Evolutionary conservation across 768 basidiomycete genomes (phyloP).

Genomic region (Lentinula guzmanii): DNA sequence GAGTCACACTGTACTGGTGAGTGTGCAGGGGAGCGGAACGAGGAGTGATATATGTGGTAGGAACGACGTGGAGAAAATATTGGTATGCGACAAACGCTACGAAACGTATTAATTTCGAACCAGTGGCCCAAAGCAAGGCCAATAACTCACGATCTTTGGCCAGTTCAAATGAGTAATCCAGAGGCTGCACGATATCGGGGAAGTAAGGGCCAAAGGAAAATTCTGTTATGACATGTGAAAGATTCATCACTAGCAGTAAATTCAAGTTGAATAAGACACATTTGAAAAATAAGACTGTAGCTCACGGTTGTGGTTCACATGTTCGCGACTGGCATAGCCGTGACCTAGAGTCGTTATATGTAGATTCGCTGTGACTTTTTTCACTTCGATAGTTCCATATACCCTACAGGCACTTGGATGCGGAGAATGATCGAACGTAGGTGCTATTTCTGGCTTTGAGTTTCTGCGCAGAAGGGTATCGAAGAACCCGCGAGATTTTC

Average conservation of each 20-base stretch:
- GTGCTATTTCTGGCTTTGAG: constrained; percentile 45
- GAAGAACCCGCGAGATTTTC: constrained; percentile 71
- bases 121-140: background rate
- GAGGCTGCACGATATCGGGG: constrained; percentile 90
- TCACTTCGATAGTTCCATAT: constrained; percentile 76
- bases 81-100: constrained; percentile 87
- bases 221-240: constrained; percentile 93
- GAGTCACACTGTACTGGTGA: constrained; percentile 91
- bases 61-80: constrained; percentile 93
- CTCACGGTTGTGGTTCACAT: constrained; percentile 83
- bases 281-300: constrained; percentile 11
- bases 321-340: constrained; percentile 82
- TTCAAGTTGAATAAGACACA: background rate
- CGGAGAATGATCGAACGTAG: constrained; percentile 64
- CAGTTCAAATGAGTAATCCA: constrained; percentile 84
- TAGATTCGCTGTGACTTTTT: constrained; percentile 90
- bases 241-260: constrained; percentile 75
- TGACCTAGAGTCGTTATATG: constrained; percentile 95
- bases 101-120: background rate
- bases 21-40: constrained; percentile 60
- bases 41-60: constrained; percentile 85
- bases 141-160: constrained; percentile 56
- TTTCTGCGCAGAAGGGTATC: constrained; percentile 43
- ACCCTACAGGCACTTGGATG: constrained; percentile 81
- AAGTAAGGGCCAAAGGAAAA: constrained; percentile 97